phyloP scores from a whole-genome alignment of 2,329 filamentous ascomycete species.

The Fusarium pseudonygamai region DNA sequence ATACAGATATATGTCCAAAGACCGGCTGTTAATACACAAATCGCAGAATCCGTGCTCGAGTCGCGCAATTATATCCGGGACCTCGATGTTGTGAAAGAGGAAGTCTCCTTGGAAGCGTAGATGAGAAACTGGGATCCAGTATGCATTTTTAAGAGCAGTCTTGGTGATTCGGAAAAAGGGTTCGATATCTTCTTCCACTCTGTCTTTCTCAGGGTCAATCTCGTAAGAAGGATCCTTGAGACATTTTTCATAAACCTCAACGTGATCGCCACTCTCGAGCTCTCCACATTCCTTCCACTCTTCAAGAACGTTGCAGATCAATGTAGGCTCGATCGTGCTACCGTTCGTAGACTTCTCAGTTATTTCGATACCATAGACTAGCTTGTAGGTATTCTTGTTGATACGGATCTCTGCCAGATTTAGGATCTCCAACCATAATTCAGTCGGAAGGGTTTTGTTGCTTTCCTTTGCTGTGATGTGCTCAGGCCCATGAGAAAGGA shows the following conservation, averaged over 20 bases:
- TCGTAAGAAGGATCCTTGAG: neutral
- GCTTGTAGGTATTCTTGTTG: fast-evolving
- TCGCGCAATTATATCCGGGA: neutral
- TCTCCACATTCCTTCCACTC: neutral
- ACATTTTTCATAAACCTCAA: neutral
- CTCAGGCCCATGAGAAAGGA: fast-evolving
- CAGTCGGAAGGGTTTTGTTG: neutral
- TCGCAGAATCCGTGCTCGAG: neutral
- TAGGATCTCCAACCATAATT: constrained; percentile 4
- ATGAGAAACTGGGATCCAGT: neutral
- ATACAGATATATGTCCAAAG: neutral
- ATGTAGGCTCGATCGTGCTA: fast-evolving
- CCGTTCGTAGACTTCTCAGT: fast-evolving
- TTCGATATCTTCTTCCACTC: neutral
- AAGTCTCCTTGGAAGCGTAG: neutral
- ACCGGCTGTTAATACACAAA: neutral
- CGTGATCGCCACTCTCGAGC: fast-evolving
- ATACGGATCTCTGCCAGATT: fast-evolving
- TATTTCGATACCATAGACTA: neutral
- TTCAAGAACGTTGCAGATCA: neutral
- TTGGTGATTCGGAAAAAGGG: neutral
- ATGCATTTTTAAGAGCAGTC: neutral
- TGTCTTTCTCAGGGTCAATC: neutral
- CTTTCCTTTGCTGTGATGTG: neutral
- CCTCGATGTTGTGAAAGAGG: neutral